A percentile compares a stretch with the other conserved stretches of the same genome.
Evolutionary conservation across 2,329 filamentous ascomycete genomes (phyloP).

Genomic region (Fusarium piperis): DNA sequence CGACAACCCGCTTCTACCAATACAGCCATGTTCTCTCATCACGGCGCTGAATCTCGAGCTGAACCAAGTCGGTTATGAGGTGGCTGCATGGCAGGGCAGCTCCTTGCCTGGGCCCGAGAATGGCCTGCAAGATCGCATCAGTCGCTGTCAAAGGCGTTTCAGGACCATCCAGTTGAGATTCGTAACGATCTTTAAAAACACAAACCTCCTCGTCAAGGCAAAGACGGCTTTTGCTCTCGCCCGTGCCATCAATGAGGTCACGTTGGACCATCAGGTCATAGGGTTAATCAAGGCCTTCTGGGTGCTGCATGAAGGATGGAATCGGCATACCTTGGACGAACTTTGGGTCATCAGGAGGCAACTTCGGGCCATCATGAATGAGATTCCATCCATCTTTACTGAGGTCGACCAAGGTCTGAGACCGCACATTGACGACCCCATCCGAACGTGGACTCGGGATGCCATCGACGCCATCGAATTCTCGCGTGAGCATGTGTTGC

Average conservation of each 20-base stretch:
- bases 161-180: too few relatives aligned
- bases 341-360: too few relatives aligned
- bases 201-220: too few relatives aligned
- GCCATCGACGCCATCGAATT: background rate
- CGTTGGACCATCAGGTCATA: too few relatives aligned
- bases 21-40: background rate
- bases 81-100: background rate
- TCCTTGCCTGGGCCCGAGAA: background rate
- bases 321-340: too few relatives aligned
- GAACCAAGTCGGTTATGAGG: background rate
- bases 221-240: background rate
- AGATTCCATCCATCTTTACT: too few relatives aligned
- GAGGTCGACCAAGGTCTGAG: background rate
- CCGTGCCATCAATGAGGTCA: background rate
- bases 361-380: too few relatives aligned
- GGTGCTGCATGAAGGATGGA: background rate
- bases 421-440: background rate
- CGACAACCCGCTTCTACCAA: background rate
- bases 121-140: too few relatives aligned
- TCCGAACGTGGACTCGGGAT: background rate
- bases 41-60: background rate
- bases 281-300: background rate
- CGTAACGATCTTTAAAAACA: too few relatives aligned
- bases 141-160: too few relatives aligned
- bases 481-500: background rate